A percentile compares a stretch with the other conserved stretches of the same genome.
Evolutionary conservation across 2,329 filamentous ascomycete genomes (phyloP).

Genomic region (Curvularia hawaiiensis): DNA sequence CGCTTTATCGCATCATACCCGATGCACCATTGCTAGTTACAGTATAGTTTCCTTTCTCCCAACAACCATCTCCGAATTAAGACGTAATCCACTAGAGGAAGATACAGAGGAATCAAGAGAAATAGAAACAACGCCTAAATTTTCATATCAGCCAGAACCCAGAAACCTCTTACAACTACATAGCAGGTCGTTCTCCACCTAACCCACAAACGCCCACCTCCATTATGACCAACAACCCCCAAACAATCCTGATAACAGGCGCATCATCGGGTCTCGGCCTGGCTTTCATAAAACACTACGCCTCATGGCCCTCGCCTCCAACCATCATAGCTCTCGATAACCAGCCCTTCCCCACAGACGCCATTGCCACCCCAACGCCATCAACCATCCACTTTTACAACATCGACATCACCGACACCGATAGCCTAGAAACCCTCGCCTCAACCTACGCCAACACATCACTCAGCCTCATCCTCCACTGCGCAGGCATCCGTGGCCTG

Average conservation of each 20-base stretch:
- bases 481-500: slow-evolving; percentile 53
- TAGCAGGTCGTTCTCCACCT: background rate
- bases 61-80: slow-evolving; percentile 5
- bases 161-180: background rate
- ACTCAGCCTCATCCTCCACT: slow-evolving; percentile 52
- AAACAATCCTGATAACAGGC: slow-evolving; percentile 86
- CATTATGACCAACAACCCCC: background rate
- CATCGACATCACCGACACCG: slow-evolving; percentile 16
- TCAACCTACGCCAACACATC: slow-evolving; percentile 21
- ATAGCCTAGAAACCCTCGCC: slow-evolving; percentile 16
- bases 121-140: no score
- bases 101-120: background rate
- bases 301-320: slow-evolving; percentile 11
- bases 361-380: background rate
- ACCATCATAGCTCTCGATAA: slow-evolving; percentile 33
- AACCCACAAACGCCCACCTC: background rate
- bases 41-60: slow-evolving; percentile 4
- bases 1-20: background rate
- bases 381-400: slow-evolving; percentile 16
- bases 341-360: slow-evolving; percentile 4
- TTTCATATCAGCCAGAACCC: background rate
- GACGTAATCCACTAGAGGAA: background rate
- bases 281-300: slow-evolving; percentile 52
- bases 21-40: background rate
- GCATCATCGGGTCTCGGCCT: slow-evolving; percentile 91